A percentile compares a stretch with the other conserved stretches of the same genome.
Conservation (phyloP, 164 flowering plant genomes). For the Piper longum region DNA sequence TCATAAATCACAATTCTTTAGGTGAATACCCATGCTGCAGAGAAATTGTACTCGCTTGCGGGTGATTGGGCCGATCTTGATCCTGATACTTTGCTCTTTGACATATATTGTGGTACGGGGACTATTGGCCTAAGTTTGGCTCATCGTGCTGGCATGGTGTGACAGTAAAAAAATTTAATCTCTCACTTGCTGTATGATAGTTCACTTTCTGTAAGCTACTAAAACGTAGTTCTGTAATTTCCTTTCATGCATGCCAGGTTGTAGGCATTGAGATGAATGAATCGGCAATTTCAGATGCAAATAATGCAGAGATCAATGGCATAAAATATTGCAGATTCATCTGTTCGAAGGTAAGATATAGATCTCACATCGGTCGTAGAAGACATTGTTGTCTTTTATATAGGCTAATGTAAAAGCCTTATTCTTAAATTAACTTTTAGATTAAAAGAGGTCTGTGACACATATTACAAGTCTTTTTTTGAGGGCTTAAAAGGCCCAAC, state of each 20-base stretch:
- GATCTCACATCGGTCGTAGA: too few species aligned
- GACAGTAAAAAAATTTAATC: conserved; percentile 3
- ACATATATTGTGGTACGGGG: conserved; percentile 92
- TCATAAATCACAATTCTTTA: conserved; percentile 15
- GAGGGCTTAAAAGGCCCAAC: too few species aligned
- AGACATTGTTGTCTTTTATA: too few species aligned
- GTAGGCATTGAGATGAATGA: conserved; percentile 97
- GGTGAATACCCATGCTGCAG: conserved; percentile 36
- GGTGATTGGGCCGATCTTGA: conserved; percentile 96
- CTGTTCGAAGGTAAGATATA: conserved; percentile 64
- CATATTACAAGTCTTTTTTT: too few species aligned
- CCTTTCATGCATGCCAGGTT: conserved; percentile 33
- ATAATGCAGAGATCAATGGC: conserved; percentile 88
- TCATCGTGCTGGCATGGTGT: conserved; percentile 92
- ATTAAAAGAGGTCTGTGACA: too few species aligned
- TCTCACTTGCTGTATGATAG: neutral
- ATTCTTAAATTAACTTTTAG: too few species aligned
- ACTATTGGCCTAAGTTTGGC: conserved; percentile 92
- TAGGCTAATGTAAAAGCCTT: too few species aligned
- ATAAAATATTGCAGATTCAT: conserved; percentile 77
- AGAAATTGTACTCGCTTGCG: conserved; percentile 55
- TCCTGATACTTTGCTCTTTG: conserved; percentile 88
- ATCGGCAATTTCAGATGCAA: conserved; percentile 90
- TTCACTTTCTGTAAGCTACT: neutral
- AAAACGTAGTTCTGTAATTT: neutral